A percentile compares a stretch with the other conserved stretches of the same genome.
These are phyloP conservation scores for Russula earlei DNA, from an alignment of 768 basidiomycete genomes.

Conservation along the genomic window DNA sequence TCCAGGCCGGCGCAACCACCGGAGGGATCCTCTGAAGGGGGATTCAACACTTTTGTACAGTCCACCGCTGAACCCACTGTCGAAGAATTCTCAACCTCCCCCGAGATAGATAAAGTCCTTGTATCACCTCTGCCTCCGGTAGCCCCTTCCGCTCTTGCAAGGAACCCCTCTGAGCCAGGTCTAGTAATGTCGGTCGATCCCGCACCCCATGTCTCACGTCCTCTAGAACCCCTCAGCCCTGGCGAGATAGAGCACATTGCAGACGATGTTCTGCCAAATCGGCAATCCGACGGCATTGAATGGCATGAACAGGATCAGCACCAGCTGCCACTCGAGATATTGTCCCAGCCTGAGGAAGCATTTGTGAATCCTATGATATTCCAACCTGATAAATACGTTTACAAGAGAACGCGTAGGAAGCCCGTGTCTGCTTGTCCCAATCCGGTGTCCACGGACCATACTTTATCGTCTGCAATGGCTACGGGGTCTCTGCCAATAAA, in stretches of 20 bases:
- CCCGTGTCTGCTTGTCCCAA: neutral
- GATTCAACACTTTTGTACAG: too few relatives aligned
- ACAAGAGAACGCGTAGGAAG: too few relatives aligned
- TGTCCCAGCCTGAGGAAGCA: neutral
- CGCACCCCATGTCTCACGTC: slow-evolving; percentile 10
- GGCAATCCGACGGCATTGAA: slow-evolving; percentile 1
- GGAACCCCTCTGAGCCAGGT: neutral
- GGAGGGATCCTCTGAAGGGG: too few relatives aligned
- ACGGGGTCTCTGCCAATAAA: neutral
- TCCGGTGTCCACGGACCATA: neutral
- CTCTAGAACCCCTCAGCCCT: slow-evolving; percentile 20
- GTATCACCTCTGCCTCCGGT: neutral
- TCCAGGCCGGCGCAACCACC: too few relatives aligned
- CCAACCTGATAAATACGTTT: too few relatives aligned
- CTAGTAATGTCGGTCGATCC: slow-evolving; percentile 2
- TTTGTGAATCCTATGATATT: neutral
- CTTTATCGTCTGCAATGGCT: neutral
- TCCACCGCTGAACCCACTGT: too few relatives aligned
- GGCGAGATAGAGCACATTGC: slow-evolving; percentile 9
- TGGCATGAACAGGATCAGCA: neutral
- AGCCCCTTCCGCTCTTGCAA: neutral
- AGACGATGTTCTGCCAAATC: slow-evolving; percentile 18
- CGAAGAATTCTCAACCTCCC: too few relatives aligned
- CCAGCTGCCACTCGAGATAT: neutral
- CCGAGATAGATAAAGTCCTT: too few relatives aligned